Conservation (phyloP, 1,139 yeast genomes). For the Sugiyamaella novakii region DNA sequence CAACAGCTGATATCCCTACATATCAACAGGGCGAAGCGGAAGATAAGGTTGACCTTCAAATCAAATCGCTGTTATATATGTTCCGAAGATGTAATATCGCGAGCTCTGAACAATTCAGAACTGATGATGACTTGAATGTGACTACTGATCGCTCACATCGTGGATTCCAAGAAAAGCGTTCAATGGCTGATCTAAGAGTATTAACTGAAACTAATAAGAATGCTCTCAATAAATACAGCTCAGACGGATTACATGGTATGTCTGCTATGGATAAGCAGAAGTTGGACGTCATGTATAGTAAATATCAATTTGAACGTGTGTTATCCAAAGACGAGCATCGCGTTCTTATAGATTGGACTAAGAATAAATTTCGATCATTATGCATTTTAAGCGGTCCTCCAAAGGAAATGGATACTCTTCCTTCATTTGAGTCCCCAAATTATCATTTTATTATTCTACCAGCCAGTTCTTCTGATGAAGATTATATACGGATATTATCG, state of each 20-base stretch:
- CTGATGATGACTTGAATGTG: conserved; percentile 12
- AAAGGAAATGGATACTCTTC: conserved; percentile 35
- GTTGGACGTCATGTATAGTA: conserved; percentile 58
- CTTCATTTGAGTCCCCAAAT: conserved; percentile 31
- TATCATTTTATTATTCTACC: conserved; percentile 52
- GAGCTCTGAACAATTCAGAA: conserved; percentile 43
- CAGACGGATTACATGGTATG: conserved; percentile 28
- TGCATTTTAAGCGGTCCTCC: conserved; percentile 58
- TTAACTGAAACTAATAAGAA: conserved; percentile 15
- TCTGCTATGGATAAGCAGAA: conserved; percentile 41
- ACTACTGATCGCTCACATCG: background rate
- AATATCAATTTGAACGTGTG: conserved; percentile 47
- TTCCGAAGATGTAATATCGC: conserved; percentile 57
- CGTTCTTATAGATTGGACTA: conserved; percentile 62
- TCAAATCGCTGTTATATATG: conserved; percentile 58
- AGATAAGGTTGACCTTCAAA: conserved; percentile 61
- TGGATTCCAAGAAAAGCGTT: conserved; percentile 7
- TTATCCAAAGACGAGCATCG: conserved; percentile 58
- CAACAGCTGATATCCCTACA: conserved; percentile 47
- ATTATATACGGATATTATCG: conserved; percentile 47
- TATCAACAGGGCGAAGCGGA: conserved; percentile 51
- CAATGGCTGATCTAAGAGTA: conserved; percentile 22
- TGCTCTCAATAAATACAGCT: conserved; percentile 21
- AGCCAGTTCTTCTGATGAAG: conserved; percentile 48
- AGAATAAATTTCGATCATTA: conserved; percentile 63